phyloP scores from a whole-genome alignment of 768 basidiomycete species.

The Leccinum variicolor region DNA sequence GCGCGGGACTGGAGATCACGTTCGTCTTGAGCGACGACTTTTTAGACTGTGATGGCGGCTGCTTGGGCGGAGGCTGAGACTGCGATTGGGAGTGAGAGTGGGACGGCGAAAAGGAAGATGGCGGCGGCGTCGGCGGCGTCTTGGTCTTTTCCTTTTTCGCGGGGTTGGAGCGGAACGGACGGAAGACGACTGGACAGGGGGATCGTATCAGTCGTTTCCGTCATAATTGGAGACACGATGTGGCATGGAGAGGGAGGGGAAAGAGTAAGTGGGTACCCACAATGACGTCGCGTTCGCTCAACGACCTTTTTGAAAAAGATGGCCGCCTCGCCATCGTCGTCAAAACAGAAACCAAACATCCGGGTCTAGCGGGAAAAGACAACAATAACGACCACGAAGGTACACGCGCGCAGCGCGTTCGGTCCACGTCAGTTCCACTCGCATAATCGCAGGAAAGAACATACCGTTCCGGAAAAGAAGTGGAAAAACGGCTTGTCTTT shows the following conservation, averaged over 20 bases:
- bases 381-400: not conserved
- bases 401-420: not conserved
- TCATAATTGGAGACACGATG: not conserved
- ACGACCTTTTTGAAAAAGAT: slow-evolving; percentile 59
- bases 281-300: slow-evolving; percentile 45
- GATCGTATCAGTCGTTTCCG: not conserved
- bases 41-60: slow-evolving; percentile 26
- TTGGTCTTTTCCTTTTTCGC: slow-evolving; percentile 26
- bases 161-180: slow-evolving; percentile 27
- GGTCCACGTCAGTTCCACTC: not conserved
- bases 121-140: slow-evolving; percentile 39
- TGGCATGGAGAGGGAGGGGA: not conserved
- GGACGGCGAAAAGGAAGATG: not conserved
- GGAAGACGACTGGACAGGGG: slow-evolving; percentile 22
- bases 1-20: slow-evolving; percentile 56
- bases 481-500: slow-evolving; percentile 92
- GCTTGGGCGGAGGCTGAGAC: not conserved
- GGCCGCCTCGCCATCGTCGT: slow-evolving; percentile 58
- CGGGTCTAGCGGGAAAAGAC: slow-evolving; percentile 26
- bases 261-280: slow-evolving; percentile 13
- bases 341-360: slow-evolving; percentile 54
- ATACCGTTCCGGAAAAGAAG: slow-evolving; percentile 79
- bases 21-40: slow-evolving; percentile 21
- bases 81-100: not conserved
- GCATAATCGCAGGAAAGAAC: slow-evolving; percentile 24